Percentiles rank a stretch among this genome's conserved stretches.
These are phyloP conservation scores for Lyophyllum decastes DNA, from an alignment of 768 basidiomycete species.

Conservation along the genomic window DNA sequence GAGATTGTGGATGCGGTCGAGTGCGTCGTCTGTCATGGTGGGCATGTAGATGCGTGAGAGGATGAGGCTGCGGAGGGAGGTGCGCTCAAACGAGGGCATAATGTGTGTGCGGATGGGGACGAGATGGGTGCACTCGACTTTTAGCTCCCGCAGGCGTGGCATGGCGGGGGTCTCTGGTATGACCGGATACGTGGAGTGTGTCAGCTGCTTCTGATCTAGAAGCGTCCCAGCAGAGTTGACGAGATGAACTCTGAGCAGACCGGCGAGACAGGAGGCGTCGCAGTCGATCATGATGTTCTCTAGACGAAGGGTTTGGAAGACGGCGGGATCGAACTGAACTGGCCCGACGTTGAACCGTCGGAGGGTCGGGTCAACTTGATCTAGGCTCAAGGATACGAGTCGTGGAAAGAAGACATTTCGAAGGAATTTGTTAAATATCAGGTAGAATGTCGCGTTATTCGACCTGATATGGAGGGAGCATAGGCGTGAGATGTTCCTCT, in stretches of 20 bases:
- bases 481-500: not conserved
- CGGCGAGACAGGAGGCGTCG: constrained; percentile 8
- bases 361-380: constrained; percentile 1
- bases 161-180: constrained; percentile 7
- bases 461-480: not conserved
- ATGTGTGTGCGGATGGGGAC: not conserved
- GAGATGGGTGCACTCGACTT: constrained; percentile 3
- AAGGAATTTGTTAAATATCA: constrained; percentile 4
- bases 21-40: not conserved
- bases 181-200: constrained; percentile 11
- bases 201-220: constrained; percentile 9
- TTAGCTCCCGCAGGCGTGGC: not conserved
- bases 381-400: not conserved
- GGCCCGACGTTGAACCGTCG: constrained; percentile 5
- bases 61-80: not conserved
- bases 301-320: not conserved
- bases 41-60: not conserved
- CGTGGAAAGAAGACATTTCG: not conserved
- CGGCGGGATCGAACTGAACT: constrained; percentile 1
- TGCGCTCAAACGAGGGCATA: constrained; percentile 6
- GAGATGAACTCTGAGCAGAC: not conserved
- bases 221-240: constrained; percentile 7
- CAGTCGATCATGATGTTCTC: constrained; percentile 5
- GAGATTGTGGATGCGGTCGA: not conserved
- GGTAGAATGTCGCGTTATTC: constrained; percentile 3